phyloP scores from a whole-genome alignment of 768 basidiomycete species.

The Gymnopilus dilepis region DNA sequence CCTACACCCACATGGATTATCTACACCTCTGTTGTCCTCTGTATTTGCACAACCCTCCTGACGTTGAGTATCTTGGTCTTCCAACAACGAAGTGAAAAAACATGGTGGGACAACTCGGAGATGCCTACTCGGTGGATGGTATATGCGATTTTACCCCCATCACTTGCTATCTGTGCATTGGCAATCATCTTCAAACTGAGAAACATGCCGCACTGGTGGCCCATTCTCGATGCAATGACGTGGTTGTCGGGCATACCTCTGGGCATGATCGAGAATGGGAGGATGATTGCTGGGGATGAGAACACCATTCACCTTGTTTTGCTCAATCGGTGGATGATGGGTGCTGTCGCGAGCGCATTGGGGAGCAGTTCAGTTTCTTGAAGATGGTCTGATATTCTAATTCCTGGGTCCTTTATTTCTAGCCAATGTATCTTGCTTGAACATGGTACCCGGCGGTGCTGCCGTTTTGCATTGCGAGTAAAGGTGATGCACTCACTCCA shows the following conservation, averaged over 20 bases:
- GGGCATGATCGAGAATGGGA: constrained; percentile 33
- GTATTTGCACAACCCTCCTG: constrained; percentile 18
- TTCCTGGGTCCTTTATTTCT: too few species aligned
- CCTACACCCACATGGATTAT: constrained; percentile 31
- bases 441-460: too few species aligned
- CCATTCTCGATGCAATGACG: constrained; percentile 30
- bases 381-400: neutral
- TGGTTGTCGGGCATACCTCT: constrained; percentile 32
- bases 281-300: constrained; percentile 27
- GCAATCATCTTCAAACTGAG: constrained; percentile 21
- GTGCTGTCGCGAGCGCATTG: constrained; percentile 32
- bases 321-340: constrained; percentile 34
- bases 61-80: constrained; percentile 16
- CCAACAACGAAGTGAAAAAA: constrained; percentile 25
- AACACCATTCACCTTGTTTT: constrained; percentile 31
- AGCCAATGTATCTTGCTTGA: too few species aligned
- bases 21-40: constrained; percentile 26
- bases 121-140: constrained; percentile 26
- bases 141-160: constrained; percentile 24
- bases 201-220: constrained; percentile 25
- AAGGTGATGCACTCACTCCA: too few species aligned
- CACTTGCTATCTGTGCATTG: constrained; percentile 23
- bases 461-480: too few species aligned
- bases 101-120: constrained; percentile 26
- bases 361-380: constrained; percentile 21